Conservation (phyloP, 2,329 filamentous ascomycete genomes). For the Aspergillus calidoustus region DNA sequence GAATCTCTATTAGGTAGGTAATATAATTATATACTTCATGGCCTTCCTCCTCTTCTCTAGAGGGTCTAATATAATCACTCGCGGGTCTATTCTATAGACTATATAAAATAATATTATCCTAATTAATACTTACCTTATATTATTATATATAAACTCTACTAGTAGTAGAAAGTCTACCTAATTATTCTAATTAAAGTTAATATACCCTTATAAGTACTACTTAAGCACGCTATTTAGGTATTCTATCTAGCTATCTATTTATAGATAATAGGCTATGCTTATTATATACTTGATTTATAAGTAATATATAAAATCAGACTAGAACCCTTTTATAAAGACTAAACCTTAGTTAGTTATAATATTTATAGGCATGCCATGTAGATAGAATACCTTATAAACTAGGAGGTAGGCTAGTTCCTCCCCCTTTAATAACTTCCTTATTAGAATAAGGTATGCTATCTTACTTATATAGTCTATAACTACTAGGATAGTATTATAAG, state of each 20-base stretch:
- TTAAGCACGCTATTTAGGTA: not conserved
- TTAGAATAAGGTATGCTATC: not conserved
- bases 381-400: not conserved
- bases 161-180: not conserved
- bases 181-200: slow-evolving; percentile 1
- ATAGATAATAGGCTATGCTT: not conserved
- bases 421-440: not conserved
- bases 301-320: slow-evolving; percentile 2
- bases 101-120: no score
- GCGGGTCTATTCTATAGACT: no score
- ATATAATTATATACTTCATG: no score
- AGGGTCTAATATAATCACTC: no score
- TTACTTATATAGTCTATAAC: not conserved
- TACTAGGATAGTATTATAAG: slow-evolving; percentile 1
- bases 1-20: no score
- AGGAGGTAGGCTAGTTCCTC: not conserved
- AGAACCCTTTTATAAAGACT: not conserved
- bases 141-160: no score
- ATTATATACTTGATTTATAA: not conserved
- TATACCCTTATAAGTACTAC: slow-evolving; percentile 1
- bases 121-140: no score
- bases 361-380: not conserved
- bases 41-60: no score
- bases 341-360: not conserved
- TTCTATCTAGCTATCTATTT: not conserved